A percentile compares a stretch with the other conserved stretches of the same genome.
phyloP scores from a whole-genome alignment of 2,329 filamentous ascomycete species.

The Talaromyces albobiverticillius region DNA sequence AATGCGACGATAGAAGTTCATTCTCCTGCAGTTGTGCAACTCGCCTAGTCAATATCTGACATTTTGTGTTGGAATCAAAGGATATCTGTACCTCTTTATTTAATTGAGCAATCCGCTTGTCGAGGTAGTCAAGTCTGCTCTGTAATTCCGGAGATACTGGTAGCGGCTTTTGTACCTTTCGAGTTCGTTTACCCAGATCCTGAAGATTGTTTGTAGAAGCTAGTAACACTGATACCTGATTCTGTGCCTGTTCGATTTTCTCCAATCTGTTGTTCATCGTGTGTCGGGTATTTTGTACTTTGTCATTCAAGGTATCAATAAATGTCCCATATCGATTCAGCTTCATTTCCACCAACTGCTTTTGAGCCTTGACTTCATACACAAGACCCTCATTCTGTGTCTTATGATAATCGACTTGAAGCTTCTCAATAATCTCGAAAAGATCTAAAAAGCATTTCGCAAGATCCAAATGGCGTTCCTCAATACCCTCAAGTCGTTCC shows the following conservation, averaged over 20 bases:
- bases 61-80: too few relatives aligned
- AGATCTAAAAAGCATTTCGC: too few relatives aligned
- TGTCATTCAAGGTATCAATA: neutral
- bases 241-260: neutral
- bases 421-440: neutral
- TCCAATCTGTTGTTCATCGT: neutral
- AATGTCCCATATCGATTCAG: neutral
- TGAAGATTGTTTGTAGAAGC: too few relatives aligned
- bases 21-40: neutral
- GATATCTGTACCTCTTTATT: too few relatives aligned
- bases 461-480: neutral
- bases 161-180: too few relatives aligned
- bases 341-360: neutral
- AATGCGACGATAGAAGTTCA: neutral
- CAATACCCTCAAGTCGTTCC: neutral
- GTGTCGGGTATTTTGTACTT: neutral
- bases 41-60: neutral
- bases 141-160: neutral
- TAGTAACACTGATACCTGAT: too few relatives aligned
- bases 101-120: neutral
- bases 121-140: neutral
- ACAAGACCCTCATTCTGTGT: too few relatives aligned
- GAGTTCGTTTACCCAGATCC: too few relatives aligned
- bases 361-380: neutral
- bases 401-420: too few relatives aligned